Base-by-base conservation (phyloP, 2,329 filamentous ascomycete genomes). In the Coleophoma cylindrospora region DNA sequence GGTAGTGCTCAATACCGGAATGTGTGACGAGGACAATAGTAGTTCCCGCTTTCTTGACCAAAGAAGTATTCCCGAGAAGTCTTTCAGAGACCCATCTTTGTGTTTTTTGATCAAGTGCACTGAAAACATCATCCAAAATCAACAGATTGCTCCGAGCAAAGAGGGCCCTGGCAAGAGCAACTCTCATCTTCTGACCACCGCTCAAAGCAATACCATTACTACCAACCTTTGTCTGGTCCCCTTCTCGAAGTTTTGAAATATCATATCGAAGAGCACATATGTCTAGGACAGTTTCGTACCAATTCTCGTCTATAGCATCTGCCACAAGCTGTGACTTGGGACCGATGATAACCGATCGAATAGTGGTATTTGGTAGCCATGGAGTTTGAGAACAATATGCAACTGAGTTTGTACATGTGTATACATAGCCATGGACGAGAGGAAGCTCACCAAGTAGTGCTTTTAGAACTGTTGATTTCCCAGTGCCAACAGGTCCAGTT, bases 41-140 rank as follows among this genome's bases (percentile, higher is more conserved):
- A n/a, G n/a, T 19, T 14, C 13, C 10, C n/a, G 19, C n/a, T 40
- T 14, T 40, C 11, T n/a, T 8, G 7, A 33, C 7, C 3, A 27
- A 14, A 27, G 21, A 12, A 33, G 14, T 8, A 1, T 17, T 34
- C 4, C 15, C 22, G 17, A 33, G n/a, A 9, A 45, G 13, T 7
- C 10, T 34, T 34, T 45, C 17, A 12, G 34, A 12, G 22, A 32
- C 34, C 13, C n/a, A 13, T 33, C 5, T 45, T 14, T 33, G 21
- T 1, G 81, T 84, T 52, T 83, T 77, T 55, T 83, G 77, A 56
- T 81, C 78, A 14, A 81, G 65, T 4, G 77, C 77, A 6, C 76
- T 78, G 13, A 81, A 55, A 2, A 76, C 76, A 52, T 81, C 77
- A 56, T 81, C 78, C 1, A 81, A 69, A 13, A 80, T 63, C 7